Base-by-base conservation (phyloP, 768 basidiomycete genomes). In the Boletus reticulatus region DNA sequence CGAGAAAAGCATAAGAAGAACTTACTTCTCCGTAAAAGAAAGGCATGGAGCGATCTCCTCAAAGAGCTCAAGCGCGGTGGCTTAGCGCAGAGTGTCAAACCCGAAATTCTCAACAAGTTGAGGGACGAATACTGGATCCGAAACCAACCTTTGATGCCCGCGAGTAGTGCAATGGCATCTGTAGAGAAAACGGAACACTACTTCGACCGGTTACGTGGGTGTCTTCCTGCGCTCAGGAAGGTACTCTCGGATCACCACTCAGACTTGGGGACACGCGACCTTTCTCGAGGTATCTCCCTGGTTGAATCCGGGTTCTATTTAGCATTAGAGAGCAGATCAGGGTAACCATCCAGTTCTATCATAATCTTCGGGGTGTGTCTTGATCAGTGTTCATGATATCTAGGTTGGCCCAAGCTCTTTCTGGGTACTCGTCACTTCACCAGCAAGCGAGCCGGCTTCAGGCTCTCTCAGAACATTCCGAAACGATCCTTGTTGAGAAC, bases 11-110 rank as follows among this genome's bases (percentile, higher is more conserved):
- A 79, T 60, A 78, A 73, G 50, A 95, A 94, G 68, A 83, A 85
- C 20, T 72, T 98, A 11, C 76, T 89, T 39, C 81, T 83, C 4
- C 83, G 92, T 46, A 99, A 98, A 75, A 78, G 89, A 58, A 92
- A 91, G 66, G 94, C 94, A 1, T 93, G 88, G 83, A 86, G 88
- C 27, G 94, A 98, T 67, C 76, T 97, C 19, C 75, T 97, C 58
- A 96, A 94, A 71, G 93, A 94, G 65, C 75, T 97, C 50, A 91
- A 91, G 68, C 80, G 82, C 2, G 76, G 82, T 19, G 97, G 97
- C 19, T 78, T 98, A 50, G 76, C 92, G 0, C 71, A 77, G 39
- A 88, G 82, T 50, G 73, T 92, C 48, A 89, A 87, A 65, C 81
- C 91, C 2, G 88, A 89, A 22, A 67, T 87, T 24, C 77, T 92